phyloP scores from a whole-genome alignment of 371 early-diverging fungal genomes.

The Rhizopus microsporus region DNA sequence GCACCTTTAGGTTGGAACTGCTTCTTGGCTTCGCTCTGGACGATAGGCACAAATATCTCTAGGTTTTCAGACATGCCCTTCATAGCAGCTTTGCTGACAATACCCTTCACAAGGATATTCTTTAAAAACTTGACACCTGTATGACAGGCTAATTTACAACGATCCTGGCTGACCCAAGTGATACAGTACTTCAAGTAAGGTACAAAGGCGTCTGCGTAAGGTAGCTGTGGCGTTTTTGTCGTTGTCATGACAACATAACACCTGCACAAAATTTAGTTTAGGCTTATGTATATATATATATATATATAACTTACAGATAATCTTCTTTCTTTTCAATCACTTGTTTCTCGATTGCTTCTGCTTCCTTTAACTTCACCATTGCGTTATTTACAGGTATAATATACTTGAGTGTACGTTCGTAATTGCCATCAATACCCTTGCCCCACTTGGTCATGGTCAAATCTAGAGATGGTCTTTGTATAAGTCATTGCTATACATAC shows the following conservation, averaged over 20 bases:
- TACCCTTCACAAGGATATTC: slow-evolving; percentile 56
- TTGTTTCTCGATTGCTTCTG: slow-evolving; percentile 61
- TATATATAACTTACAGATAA: slow-evolving; percentile 32
- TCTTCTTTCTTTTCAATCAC: slow-evolving; percentile 52
- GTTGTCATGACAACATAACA: slow-evolving; percentile 46
- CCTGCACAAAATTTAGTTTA: slow-evolving; percentile 24
- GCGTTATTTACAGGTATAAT: slow-evolving; percentile 55
- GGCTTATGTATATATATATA: slow-evolving; percentile 3
- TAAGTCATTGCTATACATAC: background rate
- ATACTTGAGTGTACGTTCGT: slow-evolving; percentile 42
- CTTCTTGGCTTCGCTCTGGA: slow-evolving; percentile 27
- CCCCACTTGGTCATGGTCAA: slow-evolving; percentile 43
- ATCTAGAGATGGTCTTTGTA: slow-evolving; percentile 19
- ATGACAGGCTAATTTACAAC: slow-evolving; percentile 50
- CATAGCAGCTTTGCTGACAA: slow-evolving; percentile 46
- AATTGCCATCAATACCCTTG: slow-evolving; percentile 21
- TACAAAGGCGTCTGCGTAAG: slow-evolving; percentile 64
- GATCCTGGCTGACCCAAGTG: slow-evolving; percentile 44
- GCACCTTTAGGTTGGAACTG: background rate
- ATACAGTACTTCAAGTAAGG: slow-evolving; percentile 61
- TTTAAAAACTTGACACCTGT: slow-evolving; percentile 60
- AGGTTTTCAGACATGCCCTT: slow-evolving; percentile 47
- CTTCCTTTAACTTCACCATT: slow-evolving; percentile 51
- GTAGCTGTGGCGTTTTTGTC: slow-evolving; percentile 52
- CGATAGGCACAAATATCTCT: slow-evolving; percentile 29